Percentiles rank a stretch among this genome's conserved stretches.
These are phyloP conservation scores for Penicillium sp. DNA, from an alignment of 2,329 filamentous ascomycete species.

Conservation along the genomic window DNA sequence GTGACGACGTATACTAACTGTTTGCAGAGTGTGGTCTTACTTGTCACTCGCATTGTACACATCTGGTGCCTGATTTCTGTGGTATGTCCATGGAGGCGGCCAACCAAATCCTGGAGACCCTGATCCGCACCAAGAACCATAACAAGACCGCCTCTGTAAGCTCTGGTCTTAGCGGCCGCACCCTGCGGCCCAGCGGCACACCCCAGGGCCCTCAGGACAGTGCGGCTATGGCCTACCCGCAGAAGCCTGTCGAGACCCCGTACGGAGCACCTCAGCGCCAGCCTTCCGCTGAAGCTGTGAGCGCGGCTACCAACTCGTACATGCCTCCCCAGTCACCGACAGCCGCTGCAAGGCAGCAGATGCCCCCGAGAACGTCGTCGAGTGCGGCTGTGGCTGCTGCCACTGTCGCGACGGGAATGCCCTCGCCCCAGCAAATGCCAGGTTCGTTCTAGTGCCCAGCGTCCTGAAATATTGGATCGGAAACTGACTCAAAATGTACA, in stretches of 20 bases:
- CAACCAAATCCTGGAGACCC: constrained; percentile 82
- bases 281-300: constrained; percentile 35
- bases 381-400: constrained; percentile 43
- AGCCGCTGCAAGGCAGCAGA: constrained; percentile 30
- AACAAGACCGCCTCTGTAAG: constrained; percentile 48
- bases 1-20: constrained; percentile 13
- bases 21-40: constrained; percentile 74
- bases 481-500: too few species aligned
- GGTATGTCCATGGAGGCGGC: constrained; percentile 98
- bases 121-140: constrained; percentile 69
- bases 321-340: constrained; percentile 41
- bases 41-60: constrained; percentile 80
- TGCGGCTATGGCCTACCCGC: constrained; percentile 28
- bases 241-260: constrained; percentile 30
- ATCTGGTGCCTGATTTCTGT: constrained; percentile 95
- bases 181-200: constrained; percentile 50
- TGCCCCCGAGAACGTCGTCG: constrained; percentile 40
- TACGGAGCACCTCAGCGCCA: constrained; percentile 32
- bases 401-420: constrained; percentile 42
- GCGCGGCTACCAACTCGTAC: constrained; percentile 37
- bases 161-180: constrained; percentile 54
- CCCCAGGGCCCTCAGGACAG: constrained; percentile 37
- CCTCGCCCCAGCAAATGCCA: constrained; percentile 37
- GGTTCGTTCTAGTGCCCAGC: too few species aligned
- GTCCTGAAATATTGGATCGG: constrained; percentile 33